Conservation (phyloP, 1,139 yeast species). For the Arxiozyma heterogenica region DNA sequence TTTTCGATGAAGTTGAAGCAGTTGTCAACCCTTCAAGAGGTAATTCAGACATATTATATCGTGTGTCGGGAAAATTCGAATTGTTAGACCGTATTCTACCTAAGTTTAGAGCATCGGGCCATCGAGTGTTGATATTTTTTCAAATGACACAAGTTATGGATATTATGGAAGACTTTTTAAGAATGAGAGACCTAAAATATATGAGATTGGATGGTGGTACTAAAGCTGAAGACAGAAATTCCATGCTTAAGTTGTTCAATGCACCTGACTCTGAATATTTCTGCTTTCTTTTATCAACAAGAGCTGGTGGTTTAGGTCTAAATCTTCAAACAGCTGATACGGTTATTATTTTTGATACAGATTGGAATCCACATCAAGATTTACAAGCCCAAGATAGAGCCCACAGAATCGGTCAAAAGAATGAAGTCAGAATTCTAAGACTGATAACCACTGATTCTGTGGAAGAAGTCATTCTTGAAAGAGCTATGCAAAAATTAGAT, state of each 20-base stretch:
- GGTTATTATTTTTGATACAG: conserved; percentile 78
- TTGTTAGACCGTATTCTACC: conserved; percentile 66
- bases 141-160: conserved; percentile 90
- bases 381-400: conserved; percentile 88
- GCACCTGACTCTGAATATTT: conserved; percentile 66
- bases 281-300: conserved; percentile 69
- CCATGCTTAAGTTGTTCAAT: conserved; percentile 58
- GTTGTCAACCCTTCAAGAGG: conserved; percentile 67
- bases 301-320: conserved; percentile 86
- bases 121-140: conserved; percentile 69
- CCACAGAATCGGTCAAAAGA: conserved; percentile 83
- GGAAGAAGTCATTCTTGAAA: conserved; percentile 75
- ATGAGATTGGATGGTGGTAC: conserved; percentile 77
- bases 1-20: conserved; percentile 88
- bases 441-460: conserved; percentile 75
- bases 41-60: conserved; percentile 65
- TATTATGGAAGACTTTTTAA: conserved; percentile 75
- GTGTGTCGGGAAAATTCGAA: conserved; percentile 67
- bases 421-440: conserved; percentile 72
- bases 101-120: conserved; percentile 65
- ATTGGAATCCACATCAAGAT: conserved; percentile 92
- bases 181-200: conserved; percentile 55
- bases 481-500: conserved; percentile 75
- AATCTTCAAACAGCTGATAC: conserved; percentile 85
- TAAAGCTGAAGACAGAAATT: conserved; percentile 73